phyloP scores from a whole-genome alignment of 257 asterid genomes.

The Fraxinus cuspidata region DNA sequence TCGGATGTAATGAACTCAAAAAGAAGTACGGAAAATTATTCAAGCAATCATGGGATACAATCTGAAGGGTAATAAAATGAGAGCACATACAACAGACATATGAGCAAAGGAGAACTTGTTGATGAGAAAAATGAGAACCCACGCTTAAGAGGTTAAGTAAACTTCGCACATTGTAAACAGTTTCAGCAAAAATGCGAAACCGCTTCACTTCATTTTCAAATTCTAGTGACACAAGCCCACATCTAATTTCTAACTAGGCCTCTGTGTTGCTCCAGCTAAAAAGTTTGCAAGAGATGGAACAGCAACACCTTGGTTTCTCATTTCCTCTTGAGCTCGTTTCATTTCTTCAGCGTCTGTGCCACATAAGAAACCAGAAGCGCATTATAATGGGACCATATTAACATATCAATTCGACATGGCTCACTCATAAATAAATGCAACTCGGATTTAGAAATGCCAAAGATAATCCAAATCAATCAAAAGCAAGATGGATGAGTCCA shows the following conservation, averaged over 20 bases:
- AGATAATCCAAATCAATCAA: slow-evolving; percentile 15
- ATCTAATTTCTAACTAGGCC: slow-evolving; percentile 45
- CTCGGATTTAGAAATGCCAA: neutral
- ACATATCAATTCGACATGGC: neutral
- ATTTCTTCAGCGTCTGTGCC: slow-evolving; percentile 86
- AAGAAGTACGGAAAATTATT: too few relatives aligned
- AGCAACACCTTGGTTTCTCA: slow-evolving; percentile 82
- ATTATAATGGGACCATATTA: neutral
- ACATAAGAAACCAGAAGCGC: slow-evolving; percentile 11
- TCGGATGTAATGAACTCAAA: too few relatives aligned
- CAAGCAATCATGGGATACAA: neutral
- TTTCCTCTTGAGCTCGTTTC: slow-evolving; percentile 93
- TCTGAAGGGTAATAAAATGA: neutral
- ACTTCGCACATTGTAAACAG: slow-evolving; percentile 12
- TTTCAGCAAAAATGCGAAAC: slow-evolving; percentile 11
- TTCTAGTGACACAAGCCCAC: neutral
- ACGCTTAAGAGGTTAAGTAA: neutral
- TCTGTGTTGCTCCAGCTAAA: slow-evolving; percentile 68
- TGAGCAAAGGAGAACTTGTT: slow-evolving; percentile 1
- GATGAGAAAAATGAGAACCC: slow-evolving; percentile 1
- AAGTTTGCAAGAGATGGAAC: slow-evolving; percentile 76
- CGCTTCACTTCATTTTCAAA: slow-evolving; percentile 17
- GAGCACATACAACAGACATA: neutral
- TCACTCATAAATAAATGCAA: neutral
- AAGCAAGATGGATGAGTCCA: slow-evolving; percentile 5